phyloP scores from a whole-genome alignment of 1,284 basidiomycete genomes.

The Laetiporus sulphureus region DNA sequence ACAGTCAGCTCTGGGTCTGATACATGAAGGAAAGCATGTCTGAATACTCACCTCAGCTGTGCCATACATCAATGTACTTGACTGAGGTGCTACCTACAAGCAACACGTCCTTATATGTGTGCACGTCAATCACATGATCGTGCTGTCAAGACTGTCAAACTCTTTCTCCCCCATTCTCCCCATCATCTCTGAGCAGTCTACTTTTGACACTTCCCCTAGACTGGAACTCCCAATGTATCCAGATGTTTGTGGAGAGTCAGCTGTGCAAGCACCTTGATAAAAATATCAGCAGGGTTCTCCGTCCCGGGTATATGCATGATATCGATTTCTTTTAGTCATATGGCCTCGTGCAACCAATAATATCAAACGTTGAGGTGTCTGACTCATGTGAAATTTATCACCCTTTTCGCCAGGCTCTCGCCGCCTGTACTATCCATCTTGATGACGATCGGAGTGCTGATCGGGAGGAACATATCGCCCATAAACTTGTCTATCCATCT shows the following conservation, averaged over 20 bases:
- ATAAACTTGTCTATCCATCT: constrained; percentile 14
- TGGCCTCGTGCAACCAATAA: not conserved
- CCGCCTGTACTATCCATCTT: not conserved
- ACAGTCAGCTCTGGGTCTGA: too few relatives aligned
- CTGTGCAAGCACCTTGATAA: not conserved
- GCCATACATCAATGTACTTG: too few relatives aligned
- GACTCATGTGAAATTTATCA: not conserved
- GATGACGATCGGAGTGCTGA: not conserved
- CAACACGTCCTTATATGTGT: too few relatives aligned
- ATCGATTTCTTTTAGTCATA: not conserved
- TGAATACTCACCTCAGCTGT: too few relatives aligned
- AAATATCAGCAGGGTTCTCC: not conserved
- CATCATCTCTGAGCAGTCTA: constrained; percentile 53
- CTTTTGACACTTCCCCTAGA: constrained; percentile 52
- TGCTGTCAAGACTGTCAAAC: too few relatives aligned
- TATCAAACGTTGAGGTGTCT: not conserved
- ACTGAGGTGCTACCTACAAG: too few relatives aligned
- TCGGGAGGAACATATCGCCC: not conserved
- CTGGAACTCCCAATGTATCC: not conserved
- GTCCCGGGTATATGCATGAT: not conserved
- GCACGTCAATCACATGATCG: too few relatives aligned
- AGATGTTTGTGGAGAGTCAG: not conserved
- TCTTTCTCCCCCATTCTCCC: too few relatives aligned
- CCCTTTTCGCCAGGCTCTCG: not conserved
- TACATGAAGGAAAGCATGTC: too few relatives aligned